phyloP scores from a whole-genome alignment of 2,329 filamentous ascomycete genomes.

The Neofusicoccum umdonicola region DNA sequence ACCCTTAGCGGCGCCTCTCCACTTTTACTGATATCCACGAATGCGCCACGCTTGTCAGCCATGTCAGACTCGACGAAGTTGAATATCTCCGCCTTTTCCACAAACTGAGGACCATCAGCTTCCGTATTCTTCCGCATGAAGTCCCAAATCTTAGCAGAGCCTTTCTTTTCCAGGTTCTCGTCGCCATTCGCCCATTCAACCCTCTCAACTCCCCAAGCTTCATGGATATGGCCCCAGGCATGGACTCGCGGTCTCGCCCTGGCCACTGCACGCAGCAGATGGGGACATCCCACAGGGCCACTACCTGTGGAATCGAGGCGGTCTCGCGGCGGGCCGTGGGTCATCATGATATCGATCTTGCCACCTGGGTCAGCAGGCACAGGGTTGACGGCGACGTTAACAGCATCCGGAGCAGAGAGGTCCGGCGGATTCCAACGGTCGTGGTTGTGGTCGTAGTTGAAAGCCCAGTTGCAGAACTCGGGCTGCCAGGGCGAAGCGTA shows the following conservation, averaged over 20 bases:
- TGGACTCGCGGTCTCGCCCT: constrained; percentile 55
- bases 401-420: constrained; percentile 25
- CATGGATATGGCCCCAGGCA: constrained; percentile 64
- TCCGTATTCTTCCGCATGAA: no score
- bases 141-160: no score
- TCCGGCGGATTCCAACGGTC: constrained; percentile 53
- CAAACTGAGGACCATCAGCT: not conserved
- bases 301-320: constrained; percentile 45
- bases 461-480: constrained; percentile 57
- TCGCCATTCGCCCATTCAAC: constrained; percentile 37
- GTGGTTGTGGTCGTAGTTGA: constrained; percentile 50
- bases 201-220: constrained; percentile 42
- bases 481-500: constrained; percentile 57
- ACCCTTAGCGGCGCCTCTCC: constrained; percentile 33
- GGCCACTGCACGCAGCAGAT: constrained; percentile 51
- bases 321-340: constrained; percentile 57
- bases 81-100: constrained; percentile 5
- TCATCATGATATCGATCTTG: constrained; percentile 58
- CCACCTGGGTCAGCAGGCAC: constrained; percentile 44
- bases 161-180: not conserved
- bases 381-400: constrained; percentile 14
- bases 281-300: constrained; percentile 53
- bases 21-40: constrained; percentile 32
- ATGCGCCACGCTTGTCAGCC: constrained; percentile 25
- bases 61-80: constrained; percentile 23